Conservation (phyloP, 345 rosid genomes). For the Mallotus nudiflorus region DNA sequence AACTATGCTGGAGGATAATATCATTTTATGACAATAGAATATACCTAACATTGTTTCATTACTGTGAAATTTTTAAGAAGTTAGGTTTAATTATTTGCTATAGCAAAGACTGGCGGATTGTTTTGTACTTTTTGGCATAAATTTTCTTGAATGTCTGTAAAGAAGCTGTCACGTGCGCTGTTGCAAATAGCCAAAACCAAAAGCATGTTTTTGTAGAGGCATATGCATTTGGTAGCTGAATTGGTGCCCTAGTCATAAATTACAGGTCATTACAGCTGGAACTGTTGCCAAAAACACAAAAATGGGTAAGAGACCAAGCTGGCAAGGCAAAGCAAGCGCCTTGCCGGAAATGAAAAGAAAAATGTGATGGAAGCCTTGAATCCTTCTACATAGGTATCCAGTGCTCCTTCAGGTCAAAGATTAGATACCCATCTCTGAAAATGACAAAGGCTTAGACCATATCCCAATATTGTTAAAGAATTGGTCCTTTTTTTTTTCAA, state of each 20-base stretch:
- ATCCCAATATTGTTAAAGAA: neutral
- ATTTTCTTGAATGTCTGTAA: neutral
- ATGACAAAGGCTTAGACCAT: neutral
- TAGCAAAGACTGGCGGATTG: too few relatives aligned
- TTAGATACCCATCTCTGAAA: neutral
- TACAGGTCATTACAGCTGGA: slow-evolving; percentile 22
- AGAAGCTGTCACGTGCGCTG: neutral
- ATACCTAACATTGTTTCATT: too few relatives aligned
- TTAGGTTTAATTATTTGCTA: too few relatives aligned
- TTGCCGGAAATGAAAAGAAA: slow-evolving; percentile 9
- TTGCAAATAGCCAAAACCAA: neutral
- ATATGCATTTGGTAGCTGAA: neutral
- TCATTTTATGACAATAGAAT: too few relatives aligned
- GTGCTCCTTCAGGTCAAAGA: neutral
- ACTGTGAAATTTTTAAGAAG: too few relatives aligned
- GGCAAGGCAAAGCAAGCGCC: slow-evolving; percentile 10
- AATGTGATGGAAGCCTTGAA: slow-evolving; percentile 1
- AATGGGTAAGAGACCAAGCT: slow-evolving; percentile 7
- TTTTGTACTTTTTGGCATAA: neutral
- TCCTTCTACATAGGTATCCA: neutral
- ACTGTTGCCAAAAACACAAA: neutral
- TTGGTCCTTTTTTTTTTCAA: too few relatives aligned
- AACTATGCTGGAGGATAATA: too few relatives aligned
- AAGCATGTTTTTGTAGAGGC: neutral
- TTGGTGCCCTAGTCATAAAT: slow-evolving; percentile 1